Base-by-base conservation (phyloP, 2,329 filamentous ascomycete species). In the Diplocarpon rosae region DNA sequence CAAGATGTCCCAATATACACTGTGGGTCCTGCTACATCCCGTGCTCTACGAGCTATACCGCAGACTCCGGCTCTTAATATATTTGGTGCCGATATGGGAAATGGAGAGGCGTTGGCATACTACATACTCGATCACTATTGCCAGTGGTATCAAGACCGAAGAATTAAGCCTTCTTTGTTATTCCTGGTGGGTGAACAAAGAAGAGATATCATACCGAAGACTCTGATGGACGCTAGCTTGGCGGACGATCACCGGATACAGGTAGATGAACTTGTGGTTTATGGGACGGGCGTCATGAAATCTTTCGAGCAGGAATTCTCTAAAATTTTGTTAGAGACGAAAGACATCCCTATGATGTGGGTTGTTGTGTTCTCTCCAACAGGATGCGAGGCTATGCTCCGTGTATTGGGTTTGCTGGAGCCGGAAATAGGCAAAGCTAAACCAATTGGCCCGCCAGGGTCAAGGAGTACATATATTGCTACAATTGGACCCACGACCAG, bases 401-500 rank as follows among this genome's bases (percentile, higher is more conserved):
- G 66, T 6, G 68, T 66, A 1, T 59, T 84, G 41, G 72, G 67
- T 2, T 54, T 74, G 52, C 57, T 80, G 14, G 71, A 78, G 45
- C 57, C 63, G 5, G 58, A 60, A 14, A 72, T 67, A 0, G 66
- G 66, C 15, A 69, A 61, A 55, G 14, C 17, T 5, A 36, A 17
- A 35, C 20, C 13, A 14, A 13, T 14, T 5, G 39, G 32, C 43
- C 37, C 30, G 45, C 14, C 9, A 44, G 48, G 42, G 43, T 59
- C 61, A 24, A 65, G 65, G 9, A 70, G 62, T 40, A 82, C 79
- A 1, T 78, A 75, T 50, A 70, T 96, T 49, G 86, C 83, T 12
- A 93, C 89, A 0, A 98, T 98, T 63, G 92, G 92, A 0, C 90
- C 92, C 11, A 98, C 92, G 14, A 98, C 92, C 10, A 73, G 81